Evolutionary conservation across 345 rosid genomes (phyloP), one percentile per base, ranked within the genome.

Genomic region (Eutrema japonicum): DNA sequence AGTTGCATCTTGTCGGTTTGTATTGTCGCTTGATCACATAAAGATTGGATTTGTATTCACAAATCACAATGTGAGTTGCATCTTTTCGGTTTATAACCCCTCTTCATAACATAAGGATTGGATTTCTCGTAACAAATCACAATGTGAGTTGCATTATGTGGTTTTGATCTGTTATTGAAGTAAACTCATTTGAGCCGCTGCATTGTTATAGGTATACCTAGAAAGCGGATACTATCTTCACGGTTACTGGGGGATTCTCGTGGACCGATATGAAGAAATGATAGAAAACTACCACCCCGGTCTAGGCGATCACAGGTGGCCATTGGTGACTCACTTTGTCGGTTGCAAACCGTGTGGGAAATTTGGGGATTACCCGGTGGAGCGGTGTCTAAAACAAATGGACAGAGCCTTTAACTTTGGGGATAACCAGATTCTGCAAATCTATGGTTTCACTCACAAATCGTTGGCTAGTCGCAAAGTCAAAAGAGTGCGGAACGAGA

Each of bases 261-360:
- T 86, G 11, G 93, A 90, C 69, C 65, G 78, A 33, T 86, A 85
- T 3, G 96, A 90, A 80, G 88, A 86, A 60, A 88, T 85, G 93
- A 85, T 86, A 18, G 87, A 83, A 71, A 88, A 88, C 47, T 83
- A 88, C 63, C 91, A 75, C 29, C 88, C 89, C 0, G 93, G 89
- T 26, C 69, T 86, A 32, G 93, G 93, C 7, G 96, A 88, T 68
- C 87, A 83, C 45, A 77, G 96, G 6, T 90, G 93, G 96, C 96
- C 96, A 9, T 81, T 89, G 65, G 96, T 89, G 16, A 89, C 96
- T 73, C 93, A 89, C 79, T 89, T 89, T 64, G 91, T 88, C 78
- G 96, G 96, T 56, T 89, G 96, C 83, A 87, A 89, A 78, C 96
- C 90, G 0, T 89, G 96, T 41, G 91, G 87, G 36, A 87, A 85